Evolutionary conservation across 441 rosid genomes (phyloP).

Genomic region (Capsella rubella): DNA sequence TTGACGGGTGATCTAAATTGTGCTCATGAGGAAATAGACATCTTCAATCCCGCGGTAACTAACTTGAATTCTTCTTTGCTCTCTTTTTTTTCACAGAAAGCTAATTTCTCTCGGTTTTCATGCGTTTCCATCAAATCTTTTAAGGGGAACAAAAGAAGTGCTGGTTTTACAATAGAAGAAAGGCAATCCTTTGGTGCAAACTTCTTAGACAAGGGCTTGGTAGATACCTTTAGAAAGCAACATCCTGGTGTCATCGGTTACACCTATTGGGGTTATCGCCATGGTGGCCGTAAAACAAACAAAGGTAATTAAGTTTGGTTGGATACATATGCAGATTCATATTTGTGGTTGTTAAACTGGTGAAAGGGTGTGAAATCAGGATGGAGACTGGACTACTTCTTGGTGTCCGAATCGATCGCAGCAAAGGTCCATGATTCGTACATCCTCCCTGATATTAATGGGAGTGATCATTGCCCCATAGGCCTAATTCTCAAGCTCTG

Average conservation of each 20-base stretch:
- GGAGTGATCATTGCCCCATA: constrained; percentile 94
- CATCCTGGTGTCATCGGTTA: constrained; percentile 88
- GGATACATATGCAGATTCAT: background rate
- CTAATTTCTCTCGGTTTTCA: background rate
- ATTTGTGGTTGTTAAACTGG: background rate
- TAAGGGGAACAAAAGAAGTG: constrained; percentile 95
- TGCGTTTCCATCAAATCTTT: background rate
- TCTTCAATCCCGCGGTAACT: constrained; percentile 81
- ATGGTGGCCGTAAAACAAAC: constrained; percentile 80
- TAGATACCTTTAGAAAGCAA: constrained; percentile 89
- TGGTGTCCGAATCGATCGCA: constrained; percentile 80
- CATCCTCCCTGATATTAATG: constrained; percentile 80
- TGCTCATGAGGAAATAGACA: constrained; percentile 97
- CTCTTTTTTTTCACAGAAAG: background rate
- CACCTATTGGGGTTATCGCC: constrained; percentile 95
- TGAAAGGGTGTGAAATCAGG: constrained; percentile 58
- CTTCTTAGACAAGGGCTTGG: constrained; percentile 82
- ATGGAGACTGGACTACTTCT: constrained; percentile 98
- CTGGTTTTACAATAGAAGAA: constrained; percentile 94
- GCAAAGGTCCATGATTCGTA: constrained; percentile 81
- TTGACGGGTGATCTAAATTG: constrained; percentile 95
- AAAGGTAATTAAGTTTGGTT: constrained; percentile 57
- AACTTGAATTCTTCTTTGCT: background rate
- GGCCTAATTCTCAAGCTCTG: constrained; percentile 76
- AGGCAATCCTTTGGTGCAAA: constrained; percentile 81